A percentile compares a stretch with the other conserved stretches of the same genome.
These are phyloP conservation scores for Penicillium sp. DNA, from an alignment of 2,329 filamentous ascomycete species.

Conservation along the genomic window DNA sequence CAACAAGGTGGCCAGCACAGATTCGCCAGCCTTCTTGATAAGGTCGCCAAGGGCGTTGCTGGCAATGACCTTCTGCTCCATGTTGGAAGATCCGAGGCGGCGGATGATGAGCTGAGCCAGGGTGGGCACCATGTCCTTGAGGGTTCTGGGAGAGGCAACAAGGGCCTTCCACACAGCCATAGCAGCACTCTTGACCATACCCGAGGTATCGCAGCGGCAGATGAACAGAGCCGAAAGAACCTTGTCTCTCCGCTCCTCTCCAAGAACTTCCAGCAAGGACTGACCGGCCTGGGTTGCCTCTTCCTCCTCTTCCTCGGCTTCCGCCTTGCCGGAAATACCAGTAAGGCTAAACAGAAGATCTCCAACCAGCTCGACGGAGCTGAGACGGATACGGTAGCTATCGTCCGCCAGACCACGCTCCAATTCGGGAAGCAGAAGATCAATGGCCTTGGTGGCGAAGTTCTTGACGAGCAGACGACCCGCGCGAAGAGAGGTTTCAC, in stretches of 20 bases:
- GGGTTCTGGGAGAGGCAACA: conserved; percentile 83
- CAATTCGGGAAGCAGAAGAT: conserved; percentile 87
- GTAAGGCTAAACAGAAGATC: conserved; percentile 97
- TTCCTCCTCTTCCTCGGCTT: conserved; percentile 75
- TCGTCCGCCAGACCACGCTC: conserved; percentile 97
- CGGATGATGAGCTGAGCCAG: conserved; percentile 93
- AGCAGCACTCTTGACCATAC: conserved; percentile 82
- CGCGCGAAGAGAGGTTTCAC: conserved; percentile 91
- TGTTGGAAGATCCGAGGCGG: conserved; percentile 88
- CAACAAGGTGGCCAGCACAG: conserved; percentile 80
- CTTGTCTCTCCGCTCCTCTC: conserved; percentile 94
- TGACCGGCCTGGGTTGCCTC: conserved; percentile 80
- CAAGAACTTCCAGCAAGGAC: conserved; percentile 90
- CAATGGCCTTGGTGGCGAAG: conserved; percentile 91
- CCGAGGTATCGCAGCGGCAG: conserved; percentile 94
- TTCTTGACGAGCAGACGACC: conserved; percentile 96
- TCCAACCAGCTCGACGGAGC: conserved; percentile 94
- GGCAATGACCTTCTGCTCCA: conserved; percentile 98
- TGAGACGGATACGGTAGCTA: conserved; percentile 95
- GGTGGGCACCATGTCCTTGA: conserved; percentile 93
- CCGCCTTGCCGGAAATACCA: conserved; percentile 78
- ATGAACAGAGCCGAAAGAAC: conserved; percentile 97
- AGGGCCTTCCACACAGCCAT: conserved; percentile 95
- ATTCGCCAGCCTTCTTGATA: conserved; percentile 94
- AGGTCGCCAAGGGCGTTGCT: conserved; percentile 95